These are phyloP conservation scores for Fraxinus anomala DNA, from an alignment of 257 asterid genomes.

Conservation along the genomic window DNA sequence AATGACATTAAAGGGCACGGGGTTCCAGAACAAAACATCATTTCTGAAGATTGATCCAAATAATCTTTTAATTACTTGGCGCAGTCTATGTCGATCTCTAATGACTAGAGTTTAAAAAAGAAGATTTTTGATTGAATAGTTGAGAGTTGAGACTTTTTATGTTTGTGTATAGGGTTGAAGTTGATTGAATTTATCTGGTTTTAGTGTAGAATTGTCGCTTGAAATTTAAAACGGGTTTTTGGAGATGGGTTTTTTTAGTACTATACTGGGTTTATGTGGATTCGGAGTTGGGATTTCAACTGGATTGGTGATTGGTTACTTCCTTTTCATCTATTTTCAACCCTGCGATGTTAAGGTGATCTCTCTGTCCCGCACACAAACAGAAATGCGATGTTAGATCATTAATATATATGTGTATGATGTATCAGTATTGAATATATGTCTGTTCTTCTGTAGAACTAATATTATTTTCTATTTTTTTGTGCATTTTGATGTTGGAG, in stretches of 20 bases:
- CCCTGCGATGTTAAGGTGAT: conserved; percentile 30
- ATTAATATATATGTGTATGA: neutral
- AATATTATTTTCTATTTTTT: neutral
- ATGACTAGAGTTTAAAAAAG: neutral
- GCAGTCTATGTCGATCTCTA: neutral
- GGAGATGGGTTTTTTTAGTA: conserved; percentile 30
- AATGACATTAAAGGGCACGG: conserved; percentile 33
- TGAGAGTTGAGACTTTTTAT: neutral
- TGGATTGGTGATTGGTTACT: conserved; percentile 60
- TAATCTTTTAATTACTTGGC: conserved; percentile 22
- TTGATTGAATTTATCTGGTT: conserved; percentile 9
- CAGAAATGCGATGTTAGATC: neutral
- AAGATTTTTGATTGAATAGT: conserved; percentile 26
- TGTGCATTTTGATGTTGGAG: neutral
- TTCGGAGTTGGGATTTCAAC: conserved; percentile 35
- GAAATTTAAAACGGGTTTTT: neutral
- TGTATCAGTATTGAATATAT: neutral
- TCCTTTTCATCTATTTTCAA: conserved; percentile 40
- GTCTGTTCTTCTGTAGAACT: neutral
- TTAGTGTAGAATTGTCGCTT: no score
- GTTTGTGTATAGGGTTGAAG: neutral
- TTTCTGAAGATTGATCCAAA: neutral
- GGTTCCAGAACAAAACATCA: no score
- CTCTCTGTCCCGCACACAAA: neutral
- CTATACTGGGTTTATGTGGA: conserved; percentile 13